A percentile compares a stretch with the other conserved stretches of the same genome.
phyloP scores from a whole-genome alignment of 2,329 filamentous ascomycete species.

The Cladophialophora yegresii region DNA sequence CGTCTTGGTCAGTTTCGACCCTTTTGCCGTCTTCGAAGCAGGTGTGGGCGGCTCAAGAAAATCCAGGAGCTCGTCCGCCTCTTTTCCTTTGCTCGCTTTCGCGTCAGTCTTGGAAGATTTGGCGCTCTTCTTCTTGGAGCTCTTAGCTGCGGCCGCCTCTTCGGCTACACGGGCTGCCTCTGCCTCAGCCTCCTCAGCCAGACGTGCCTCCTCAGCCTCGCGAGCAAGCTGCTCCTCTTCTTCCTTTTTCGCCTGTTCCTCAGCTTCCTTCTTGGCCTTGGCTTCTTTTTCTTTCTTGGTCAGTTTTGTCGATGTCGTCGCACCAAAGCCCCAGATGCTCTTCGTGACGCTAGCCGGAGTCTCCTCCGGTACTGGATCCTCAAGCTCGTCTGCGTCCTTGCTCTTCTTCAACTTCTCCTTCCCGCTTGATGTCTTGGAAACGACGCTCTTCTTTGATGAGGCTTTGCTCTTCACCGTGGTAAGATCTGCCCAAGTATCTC shows the following conservation, averaged over 20 bases:
- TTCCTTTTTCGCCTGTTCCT: conserved; percentile 38
- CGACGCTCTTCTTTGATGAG: conserved; percentile 46
- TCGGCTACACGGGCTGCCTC: conserved; percentile 41
- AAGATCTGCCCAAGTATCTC: conserved; percentile 45
- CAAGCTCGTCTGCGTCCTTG: conserved; percentile 33
- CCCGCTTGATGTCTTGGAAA: conserved; percentile 35
- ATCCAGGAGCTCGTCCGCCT: conserved; percentile 42
- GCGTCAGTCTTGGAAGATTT: conserved; percentile 35
- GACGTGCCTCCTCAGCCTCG: conserved; percentile 34
- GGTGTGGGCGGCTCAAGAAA: conserved; percentile 38
- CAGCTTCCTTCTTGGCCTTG: conserved; percentile 47
- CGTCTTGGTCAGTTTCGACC: conserved; percentile 35
- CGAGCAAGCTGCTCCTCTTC: conserved; percentile 38
- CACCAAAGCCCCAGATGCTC: conserved; percentile 50
- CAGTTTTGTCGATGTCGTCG: conserved; percentile 46
- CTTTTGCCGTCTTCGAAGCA: conserved; percentile 24
- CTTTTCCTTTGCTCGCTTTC: conserved; percentile 37
- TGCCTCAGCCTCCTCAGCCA: conserved; percentile 41
- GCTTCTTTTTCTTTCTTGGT: conserved; percentile 51
- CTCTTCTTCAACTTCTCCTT: conserved; percentile 37
- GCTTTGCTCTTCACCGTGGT: conserved; percentile 42
- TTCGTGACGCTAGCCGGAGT: conserved; percentile 43
- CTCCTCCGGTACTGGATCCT: conserved; percentile 40
- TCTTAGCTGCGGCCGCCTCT: conserved; percentile 43
- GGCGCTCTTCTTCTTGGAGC: conserved; percentile 39